phyloP scores from a whole-genome alignment of 2,329 filamentous ascomycete genomes.

The Aspergillus pseudoviridinutans region DNA sequence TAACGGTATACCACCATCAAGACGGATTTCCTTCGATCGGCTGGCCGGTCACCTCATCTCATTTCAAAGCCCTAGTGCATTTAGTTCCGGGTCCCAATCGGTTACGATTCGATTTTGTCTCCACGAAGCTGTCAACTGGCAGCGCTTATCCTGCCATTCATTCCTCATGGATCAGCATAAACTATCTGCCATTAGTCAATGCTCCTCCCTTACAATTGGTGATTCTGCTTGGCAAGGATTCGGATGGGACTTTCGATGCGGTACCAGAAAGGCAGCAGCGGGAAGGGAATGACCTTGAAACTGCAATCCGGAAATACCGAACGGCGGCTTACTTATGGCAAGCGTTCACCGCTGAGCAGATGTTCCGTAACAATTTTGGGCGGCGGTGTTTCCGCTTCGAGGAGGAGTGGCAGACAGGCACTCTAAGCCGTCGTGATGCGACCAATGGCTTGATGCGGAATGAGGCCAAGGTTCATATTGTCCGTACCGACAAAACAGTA shows the following conservation, averaged over 20 bases:
- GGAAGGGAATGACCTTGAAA: conserved; percentile 78
- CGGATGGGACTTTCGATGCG: conserved; percentile 78
- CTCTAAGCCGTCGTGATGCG: conserved; percentile 70
- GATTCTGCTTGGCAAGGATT: conserved; percentile 84
- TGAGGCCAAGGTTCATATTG: conserved; percentile 83
- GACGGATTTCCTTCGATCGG: conserved; percentile 76
- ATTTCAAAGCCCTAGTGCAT: conserved; percentile 89
- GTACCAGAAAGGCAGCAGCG: conserved; percentile 68
- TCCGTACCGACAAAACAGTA: conserved; percentile 78
- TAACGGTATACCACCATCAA: conserved; percentile 78
- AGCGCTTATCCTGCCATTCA: conserved; percentile 64
- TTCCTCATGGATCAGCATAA: conserved; percentile 74
- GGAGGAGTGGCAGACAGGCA: conserved; percentile 88
- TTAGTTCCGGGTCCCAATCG: conserved; percentile 88
- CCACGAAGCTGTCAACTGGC: conserved; percentile 68
- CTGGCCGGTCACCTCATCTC: conserved; percentile 85
- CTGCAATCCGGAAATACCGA: conserved; percentile 81
- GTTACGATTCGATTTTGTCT: conserved; percentile 81
- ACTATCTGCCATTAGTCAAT: conserved; percentile 76
- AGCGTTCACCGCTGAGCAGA: conserved; percentile 93
- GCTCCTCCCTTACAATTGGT: conserved; percentile 84
- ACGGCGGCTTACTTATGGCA: conserved; percentile 98
- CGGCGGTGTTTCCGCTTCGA: conserved; percentile 85
- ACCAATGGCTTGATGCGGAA: conserved; percentile 73
- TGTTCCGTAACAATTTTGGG: conserved; percentile 84